phyloP scores from a whole-genome alignment of 495 filamentous ascomycete genomes.

The Neurospora sp. region DNA sequence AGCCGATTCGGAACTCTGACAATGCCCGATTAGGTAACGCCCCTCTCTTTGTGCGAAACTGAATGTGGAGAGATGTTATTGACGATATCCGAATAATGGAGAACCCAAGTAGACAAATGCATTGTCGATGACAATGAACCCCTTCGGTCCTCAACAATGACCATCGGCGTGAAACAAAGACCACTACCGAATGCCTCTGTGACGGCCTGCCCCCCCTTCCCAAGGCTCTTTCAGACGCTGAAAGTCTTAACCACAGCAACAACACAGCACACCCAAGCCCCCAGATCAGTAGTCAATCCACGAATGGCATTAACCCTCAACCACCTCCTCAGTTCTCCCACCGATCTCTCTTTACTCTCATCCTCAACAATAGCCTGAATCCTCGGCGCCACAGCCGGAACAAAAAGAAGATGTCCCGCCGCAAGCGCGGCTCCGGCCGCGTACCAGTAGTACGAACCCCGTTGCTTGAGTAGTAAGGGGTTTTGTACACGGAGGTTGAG shows the following conservation, averaged over 20 bases:
- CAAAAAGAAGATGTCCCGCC: not conserved
- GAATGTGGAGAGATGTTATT: not conserved
- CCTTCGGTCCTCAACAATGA: not conserved
- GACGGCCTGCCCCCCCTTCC: not conserved
- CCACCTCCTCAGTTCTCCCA: conserved; percentile 1
- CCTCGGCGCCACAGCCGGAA: not conserved
- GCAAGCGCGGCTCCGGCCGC: not conserved
- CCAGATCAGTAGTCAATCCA: not conserved
- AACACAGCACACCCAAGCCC: conserved; percentile 5
- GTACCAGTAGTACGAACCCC: not conserved
- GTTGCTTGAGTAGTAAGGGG: not conserved
- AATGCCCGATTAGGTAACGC: not conserved
- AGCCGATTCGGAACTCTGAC: not conserved
- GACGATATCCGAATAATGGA: not conserved
- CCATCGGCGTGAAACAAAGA: not conserved
- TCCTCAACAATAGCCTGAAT: not conserved
- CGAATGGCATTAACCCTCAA: conserved; percentile 3
- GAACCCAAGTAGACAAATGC: not conserved
- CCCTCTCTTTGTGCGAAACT: not conserved
- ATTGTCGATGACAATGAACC: not conserved
- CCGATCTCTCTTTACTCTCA: not conserved
- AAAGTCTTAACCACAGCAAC: not conserved
- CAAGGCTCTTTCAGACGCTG: not conserved
- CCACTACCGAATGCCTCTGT: not conserved
- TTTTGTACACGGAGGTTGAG: not conserved